Evolutionary conservation across 2,329 filamentous ascomycete genomes (phyloP).

Genomic region (Monascus ruber): DNA sequence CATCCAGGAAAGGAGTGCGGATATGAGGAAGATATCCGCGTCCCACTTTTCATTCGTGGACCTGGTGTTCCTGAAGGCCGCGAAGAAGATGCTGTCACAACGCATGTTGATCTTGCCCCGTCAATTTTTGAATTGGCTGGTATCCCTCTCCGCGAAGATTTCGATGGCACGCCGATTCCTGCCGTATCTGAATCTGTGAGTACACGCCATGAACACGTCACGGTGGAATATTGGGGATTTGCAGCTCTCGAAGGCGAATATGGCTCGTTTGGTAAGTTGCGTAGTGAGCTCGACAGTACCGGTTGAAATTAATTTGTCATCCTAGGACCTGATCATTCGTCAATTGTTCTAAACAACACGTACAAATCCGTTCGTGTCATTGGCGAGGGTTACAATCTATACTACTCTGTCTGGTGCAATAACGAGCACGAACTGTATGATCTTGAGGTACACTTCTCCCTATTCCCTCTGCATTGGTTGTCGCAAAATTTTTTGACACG

Average conservation of each 20-base stretch:
- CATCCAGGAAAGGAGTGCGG: slow-evolving; percentile 48
- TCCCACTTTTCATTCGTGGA: slow-evolving; percentile 49
- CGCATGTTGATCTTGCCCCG: slow-evolving; percentile 54
- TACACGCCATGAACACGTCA: slow-evolving; percentile 43
- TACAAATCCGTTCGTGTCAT: slow-evolving; percentile 30
- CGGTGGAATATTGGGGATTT: slow-evolving; percentile 47
- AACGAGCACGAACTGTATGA: slow-evolving; percentile 33
- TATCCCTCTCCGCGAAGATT: slow-evolving; percentile 34
- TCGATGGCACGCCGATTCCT: slow-evolving; percentile 47
- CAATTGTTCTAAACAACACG: slow-evolving; percentile 21
- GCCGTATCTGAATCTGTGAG: slow-evolving; percentile 17
- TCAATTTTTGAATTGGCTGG: slow-evolving; percentile 43
- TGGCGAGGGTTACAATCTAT: slow-evolving; percentile 24
- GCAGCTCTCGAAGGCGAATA: slow-evolving; percentile 20
- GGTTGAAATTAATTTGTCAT: background rate
- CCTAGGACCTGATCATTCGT: slow-evolving; percentile 9
- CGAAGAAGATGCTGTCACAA: slow-evolving; percentile 39
- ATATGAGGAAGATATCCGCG: slow-evolving; percentile 49
- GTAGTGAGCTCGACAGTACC: background rate
- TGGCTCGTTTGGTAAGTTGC: slow-evolving; percentile 13
- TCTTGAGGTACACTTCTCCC: slow-evolving; percentile 14
- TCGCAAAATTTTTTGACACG: no score
- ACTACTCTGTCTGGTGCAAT: slow-evolving; percentile 32
- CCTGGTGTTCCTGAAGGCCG: slow-evolving; percentile 40
- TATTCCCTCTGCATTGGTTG: background rate